Evolutionary conservation across 208 protist species (phyloP).

Genomic region (Histomonas meleagridis): DNA sequence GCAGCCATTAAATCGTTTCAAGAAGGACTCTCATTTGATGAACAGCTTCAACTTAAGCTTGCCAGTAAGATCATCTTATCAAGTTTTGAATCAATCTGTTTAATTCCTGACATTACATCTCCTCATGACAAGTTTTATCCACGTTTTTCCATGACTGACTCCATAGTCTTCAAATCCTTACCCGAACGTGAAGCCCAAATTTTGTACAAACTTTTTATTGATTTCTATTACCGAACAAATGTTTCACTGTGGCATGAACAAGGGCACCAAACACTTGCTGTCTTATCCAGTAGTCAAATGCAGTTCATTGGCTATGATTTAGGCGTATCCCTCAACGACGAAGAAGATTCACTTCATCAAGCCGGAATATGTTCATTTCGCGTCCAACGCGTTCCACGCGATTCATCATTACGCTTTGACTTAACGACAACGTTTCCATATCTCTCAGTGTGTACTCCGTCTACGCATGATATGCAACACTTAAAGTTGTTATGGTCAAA

Average conservation of each 20-base stretch:
- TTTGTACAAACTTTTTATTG: background rate
- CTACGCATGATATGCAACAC: constrained; percentile 21
- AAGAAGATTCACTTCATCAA: background rate
- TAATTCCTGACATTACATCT: background rate
- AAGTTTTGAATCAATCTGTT: background rate
- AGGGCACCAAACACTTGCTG: background rate
- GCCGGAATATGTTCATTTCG: background rate
- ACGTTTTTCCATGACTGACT: background rate
- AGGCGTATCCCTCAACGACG: background rate
- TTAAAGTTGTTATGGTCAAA: background rate
- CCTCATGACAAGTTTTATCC: background rate
- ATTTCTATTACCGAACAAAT: constrained; percentile 30
- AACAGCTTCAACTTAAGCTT: background rate
- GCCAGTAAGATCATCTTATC: background rate
- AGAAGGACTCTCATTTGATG: background rate
- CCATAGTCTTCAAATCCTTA: background rate
- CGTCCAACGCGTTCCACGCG: background rate
- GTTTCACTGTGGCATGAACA: constrained; percentile 6
- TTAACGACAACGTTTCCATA: background rate
- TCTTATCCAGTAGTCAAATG: background rate
- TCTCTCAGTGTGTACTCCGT: background rate
- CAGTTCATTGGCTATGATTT: constrained; percentile 21
- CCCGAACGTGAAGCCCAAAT: constrained; percentile 23
- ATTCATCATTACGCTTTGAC: background rate
- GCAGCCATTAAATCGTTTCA: background rate